Base-by-base conservation (phyloP, 371 early-diverging fungal species). In the Gilbertella persicaria region DNA sequence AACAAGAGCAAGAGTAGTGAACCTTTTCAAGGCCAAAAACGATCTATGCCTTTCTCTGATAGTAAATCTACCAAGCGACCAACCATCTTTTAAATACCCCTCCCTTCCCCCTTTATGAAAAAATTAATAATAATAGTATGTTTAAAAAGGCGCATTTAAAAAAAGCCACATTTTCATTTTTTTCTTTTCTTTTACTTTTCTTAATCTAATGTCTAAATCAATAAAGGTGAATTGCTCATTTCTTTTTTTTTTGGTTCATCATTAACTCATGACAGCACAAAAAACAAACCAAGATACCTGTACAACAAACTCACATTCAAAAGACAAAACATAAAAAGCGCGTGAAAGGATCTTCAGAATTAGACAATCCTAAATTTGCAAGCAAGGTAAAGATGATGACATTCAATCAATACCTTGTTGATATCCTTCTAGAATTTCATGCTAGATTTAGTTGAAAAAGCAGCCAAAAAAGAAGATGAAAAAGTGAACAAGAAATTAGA, bases 301-400 rank as follows among this genome's bases (percentile, higher is more conserved):
- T n/a, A 49, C 9, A 41, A 40, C 38, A 24, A 40, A 46, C 45
- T 25, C 39, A 37, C 23, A 38, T 30, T 35, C 49, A 52, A 24
- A 41, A 44, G 28, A 21, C 16, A 3, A 49, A 20, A 7, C 38
- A 59, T n/a, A 59, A 59, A 43, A 23, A 42, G 41, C 45, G 46
- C 40, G 41, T 36, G 4, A 63, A 63, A 39, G 58, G 58, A 38
- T 37, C 54, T n/a, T 53, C 54, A 2, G 63, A 63, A 42, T 21
- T 58, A 4, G 63, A 63, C 24, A 63, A 63, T 49, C 63, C 63
- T n/a, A 63, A 63, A 45, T 63, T 37, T 45, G 58, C 58, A 12
- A 55, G 36, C 19, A 49, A 44, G 43, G 61, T 50, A 62, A 43
- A 13, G 23, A 20, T 17, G 6, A 2, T 35, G 0, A 8, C 19